A percentile compares a stretch with the other conserved stretches of the same genome.
phyloP scores from a whole-genome alignment of 176 grass and related monocot species.

The Paspalum notatum region DNA sequence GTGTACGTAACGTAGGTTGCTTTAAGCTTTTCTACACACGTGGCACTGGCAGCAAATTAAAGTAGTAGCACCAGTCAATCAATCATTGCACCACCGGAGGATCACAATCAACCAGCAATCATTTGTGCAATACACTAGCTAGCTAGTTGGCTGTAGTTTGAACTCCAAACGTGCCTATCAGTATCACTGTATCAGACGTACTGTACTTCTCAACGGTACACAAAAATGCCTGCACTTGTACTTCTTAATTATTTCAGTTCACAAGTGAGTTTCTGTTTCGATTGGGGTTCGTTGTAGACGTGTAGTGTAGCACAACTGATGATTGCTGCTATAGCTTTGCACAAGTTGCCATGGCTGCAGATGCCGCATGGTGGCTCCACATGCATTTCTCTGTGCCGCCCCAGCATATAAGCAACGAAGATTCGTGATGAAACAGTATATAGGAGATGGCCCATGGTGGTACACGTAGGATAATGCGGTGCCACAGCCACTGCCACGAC shows the following conservation, averaged over 20 bases:
- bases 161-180: constrained; percentile 8
- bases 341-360: not conserved
- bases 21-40: not conserved
- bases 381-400: not conserved
- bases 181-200: not conserved
- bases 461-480: no score
- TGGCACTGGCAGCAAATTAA: not conserved
- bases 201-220: not conserved
- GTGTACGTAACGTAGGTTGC: not conserved
- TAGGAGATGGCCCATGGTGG: not conserved
- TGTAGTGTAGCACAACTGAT: not conserved
- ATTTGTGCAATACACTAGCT: not conserved
- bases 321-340: not conserved
- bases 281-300: not conserved
- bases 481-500: not conserved
- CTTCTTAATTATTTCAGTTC: not conserved
- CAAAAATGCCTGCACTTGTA: not conserved
- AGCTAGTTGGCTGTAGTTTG: not conserved
- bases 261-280: not conserved
- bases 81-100: constrained; percentile 19
- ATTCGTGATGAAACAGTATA: constrained; percentile 1
- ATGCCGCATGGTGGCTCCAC: not conserved
- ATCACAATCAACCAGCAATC: constrained; percentile 19
- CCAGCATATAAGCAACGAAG: not conserved
- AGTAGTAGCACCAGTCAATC: constrained; percentile 14